A percentile compares a stretch with the other conserved stretches of the same genome.
Conservation (phyloP, 208 protist genomes). For the Leishmania guyanensis region DNA sequence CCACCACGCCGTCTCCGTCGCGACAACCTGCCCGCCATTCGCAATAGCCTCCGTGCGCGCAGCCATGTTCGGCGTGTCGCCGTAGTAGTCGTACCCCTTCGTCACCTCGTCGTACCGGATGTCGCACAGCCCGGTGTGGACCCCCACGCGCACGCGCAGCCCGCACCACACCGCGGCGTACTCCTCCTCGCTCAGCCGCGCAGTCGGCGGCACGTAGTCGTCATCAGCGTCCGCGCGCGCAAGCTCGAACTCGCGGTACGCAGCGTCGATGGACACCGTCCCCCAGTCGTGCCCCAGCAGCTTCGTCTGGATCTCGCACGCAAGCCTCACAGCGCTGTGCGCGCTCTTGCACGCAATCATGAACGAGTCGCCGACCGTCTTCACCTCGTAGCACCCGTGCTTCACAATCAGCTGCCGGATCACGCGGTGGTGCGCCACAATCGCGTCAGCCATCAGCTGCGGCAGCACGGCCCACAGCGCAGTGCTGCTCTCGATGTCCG, state of each 20-base stretch:
- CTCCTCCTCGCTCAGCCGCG: slow-evolving; percentile 35
- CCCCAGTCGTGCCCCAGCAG: slow-evolving; percentile 64
- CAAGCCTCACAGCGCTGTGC: slow-evolving; percentile 43
- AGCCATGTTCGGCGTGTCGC: slow-evolving; percentile 6
- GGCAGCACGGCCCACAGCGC: slow-evolving; percentile 68
- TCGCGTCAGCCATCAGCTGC: slow-evolving; percentile 62
- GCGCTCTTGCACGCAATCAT: slow-evolving; percentile 63
- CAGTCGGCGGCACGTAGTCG: slow-evolving; percentile 31
- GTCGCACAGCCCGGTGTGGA: slow-evolving; percentile 73
- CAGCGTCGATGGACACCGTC: slow-evolving; percentile 40
- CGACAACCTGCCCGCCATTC: slow-evolving; percentile 75
- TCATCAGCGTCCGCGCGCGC: slow-evolving; percentile 19
- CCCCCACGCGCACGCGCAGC: slow-evolving; percentile 57
- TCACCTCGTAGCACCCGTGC: slow-evolving; percentile 42
- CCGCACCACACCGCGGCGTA: slow-evolving; percentile 46
- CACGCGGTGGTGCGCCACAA: slow-evolving; percentile 68
- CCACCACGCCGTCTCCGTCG: slow-evolving; percentile 50
- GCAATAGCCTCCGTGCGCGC: slow-evolving; percentile 79
- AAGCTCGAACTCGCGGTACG: slow-evolving; percentile 57
- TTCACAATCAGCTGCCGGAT: slow-evolving; percentile 65
- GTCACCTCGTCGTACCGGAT: slow-evolving; percentile 62
- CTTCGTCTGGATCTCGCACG: slow-evolving; percentile 50
- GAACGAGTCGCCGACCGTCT: slow-evolving; percentile 45
- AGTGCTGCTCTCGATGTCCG: slow-evolving; percentile 82
- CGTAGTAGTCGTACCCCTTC: slow-evolving; percentile 49